These are phyloP conservation scores for Halenospora varia DNA, from an alignment of 495 filamentous ascomycete species.

Conservation along the genomic window DNA sequence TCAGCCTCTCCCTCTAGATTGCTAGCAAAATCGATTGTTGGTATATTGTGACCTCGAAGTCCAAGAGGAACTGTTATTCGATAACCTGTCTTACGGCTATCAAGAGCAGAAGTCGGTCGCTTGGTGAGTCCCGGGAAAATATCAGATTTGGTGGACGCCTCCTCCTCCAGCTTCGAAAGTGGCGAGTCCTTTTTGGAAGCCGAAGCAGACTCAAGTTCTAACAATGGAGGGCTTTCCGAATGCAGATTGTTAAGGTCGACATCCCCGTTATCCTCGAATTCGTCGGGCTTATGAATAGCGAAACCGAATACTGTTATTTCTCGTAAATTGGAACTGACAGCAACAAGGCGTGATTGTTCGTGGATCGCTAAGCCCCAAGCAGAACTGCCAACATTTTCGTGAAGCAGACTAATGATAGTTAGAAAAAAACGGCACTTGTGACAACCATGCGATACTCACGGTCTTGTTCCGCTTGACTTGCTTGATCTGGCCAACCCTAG, in stretches of 20 bases:
- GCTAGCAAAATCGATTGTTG: slow-evolving; percentile 68
- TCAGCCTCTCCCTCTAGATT: slow-evolving; percentile 56
- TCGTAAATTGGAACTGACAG: slow-evolving; percentile 65
- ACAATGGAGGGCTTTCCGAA: neutral
- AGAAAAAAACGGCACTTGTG: neutral
- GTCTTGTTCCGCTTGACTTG: slow-evolving; percentile 2
- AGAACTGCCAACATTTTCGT: slow-evolving; percentile 67
- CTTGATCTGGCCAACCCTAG: neutral
- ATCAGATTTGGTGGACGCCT: neutral
- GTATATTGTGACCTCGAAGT: slow-evolving; percentile 58
- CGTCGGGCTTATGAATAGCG: neutral
- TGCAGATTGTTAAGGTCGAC: neutral
- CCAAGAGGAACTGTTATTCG: slow-evolving; percentile 1
- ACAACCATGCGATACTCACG: slow-evolving; percentile 6
- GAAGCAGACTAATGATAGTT: slow-evolving; percentile 49
- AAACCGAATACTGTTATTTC: slow-evolving; percentile 16
- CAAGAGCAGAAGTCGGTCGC: neutral
- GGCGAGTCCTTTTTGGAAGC: neutral
- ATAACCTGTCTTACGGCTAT: neutral
- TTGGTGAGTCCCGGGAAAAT: neutral
- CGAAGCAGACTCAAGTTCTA: neutral
- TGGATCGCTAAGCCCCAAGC: slow-evolving; percentile 93
- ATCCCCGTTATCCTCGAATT: neutral
- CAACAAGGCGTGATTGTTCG: slow-evolving; percentile 67
- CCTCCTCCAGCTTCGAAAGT: neutral